These are phyloP conservation scores for Chlamydomonas sp. DNA, from an alignment of 139 green algal species.

Conservation along the genomic window DNA sequence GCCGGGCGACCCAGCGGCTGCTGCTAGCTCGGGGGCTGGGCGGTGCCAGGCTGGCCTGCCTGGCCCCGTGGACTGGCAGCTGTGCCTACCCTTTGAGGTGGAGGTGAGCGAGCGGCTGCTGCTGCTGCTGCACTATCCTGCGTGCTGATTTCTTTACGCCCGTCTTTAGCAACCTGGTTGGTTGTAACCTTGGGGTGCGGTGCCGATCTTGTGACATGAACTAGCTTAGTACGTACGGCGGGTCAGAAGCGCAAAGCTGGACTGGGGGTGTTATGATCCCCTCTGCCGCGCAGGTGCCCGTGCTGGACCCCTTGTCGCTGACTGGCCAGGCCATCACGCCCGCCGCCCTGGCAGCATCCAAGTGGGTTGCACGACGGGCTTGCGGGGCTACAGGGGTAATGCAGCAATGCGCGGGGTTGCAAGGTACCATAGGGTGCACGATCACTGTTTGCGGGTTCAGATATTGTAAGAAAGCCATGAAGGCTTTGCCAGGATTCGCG, in stretches of 20 bases:
- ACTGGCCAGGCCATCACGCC: slow-evolving; percentile 14
- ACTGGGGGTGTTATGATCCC: too few relatives aligned
- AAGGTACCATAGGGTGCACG: not conserved
- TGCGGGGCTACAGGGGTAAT: not conserved
- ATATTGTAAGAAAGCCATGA: not conserved
- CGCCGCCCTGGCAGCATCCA: not conserved
- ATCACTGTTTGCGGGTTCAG: too few relatives aligned
- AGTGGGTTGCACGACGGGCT: not conserved
- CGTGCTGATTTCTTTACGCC: too few relatives aligned
- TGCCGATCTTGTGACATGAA: too few relatives aligned
- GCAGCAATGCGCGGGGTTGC: not conserved
- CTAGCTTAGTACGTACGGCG: too few relatives aligned
- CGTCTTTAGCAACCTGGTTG: too few relatives aligned
- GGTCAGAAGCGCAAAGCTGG: too few relatives aligned
- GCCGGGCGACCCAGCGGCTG: not conserved
- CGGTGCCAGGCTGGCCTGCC: not conserved
- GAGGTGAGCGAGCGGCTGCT: not conserved
- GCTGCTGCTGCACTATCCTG: too few relatives aligned
- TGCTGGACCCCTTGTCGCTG: slow-evolving; percentile 8
- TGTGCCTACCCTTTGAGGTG: slow-evolving; percentile 17
- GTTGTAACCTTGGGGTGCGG: too few relatives aligned
- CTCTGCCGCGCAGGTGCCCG: not conserved
- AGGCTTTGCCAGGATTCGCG: not conserved
- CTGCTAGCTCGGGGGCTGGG: not conserved
- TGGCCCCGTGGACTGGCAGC: slow-evolving; percentile 12